phyloP scores from a whole-genome alignment of 1,284 basidiomycete species.

The Heterobasidion parviporum region DNA sequence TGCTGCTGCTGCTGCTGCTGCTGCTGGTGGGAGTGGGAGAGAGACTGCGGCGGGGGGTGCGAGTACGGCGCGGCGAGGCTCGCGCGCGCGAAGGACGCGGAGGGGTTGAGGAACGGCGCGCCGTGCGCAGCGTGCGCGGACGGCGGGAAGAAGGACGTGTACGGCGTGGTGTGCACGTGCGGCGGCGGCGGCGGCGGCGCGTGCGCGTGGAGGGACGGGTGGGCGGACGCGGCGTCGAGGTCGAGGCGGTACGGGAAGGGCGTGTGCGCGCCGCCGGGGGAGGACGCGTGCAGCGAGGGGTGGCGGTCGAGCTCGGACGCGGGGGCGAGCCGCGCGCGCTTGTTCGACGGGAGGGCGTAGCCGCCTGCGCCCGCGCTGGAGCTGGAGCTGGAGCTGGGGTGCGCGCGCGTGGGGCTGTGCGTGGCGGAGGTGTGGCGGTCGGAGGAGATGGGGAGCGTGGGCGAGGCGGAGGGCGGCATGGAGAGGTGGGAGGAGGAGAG shows the following conservation, averaged over 20 bases:
- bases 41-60: background rate
- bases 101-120: background rate
- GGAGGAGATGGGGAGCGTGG: slow-evolving; percentile 22
- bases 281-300: slow-evolving; percentile 1
- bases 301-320: background rate
- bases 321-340: slow-evolving; percentile 7
- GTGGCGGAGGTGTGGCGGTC: slow-evolving; percentile 18
- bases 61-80: background rate
- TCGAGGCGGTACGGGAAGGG: background rate
- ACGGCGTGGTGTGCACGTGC: background rate
- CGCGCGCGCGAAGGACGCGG: background rate
- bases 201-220: background rate
- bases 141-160: background rate
- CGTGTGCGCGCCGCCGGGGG: background rate
- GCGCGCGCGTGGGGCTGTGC: slow-evolving; percentile 1
- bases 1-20: background rate
- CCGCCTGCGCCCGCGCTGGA: slow-evolving; percentile 14
- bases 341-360: slow-evolving; percentile 15
- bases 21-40: background rate
- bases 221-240: background rate
- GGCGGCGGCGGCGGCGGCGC: background rate
- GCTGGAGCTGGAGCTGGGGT: slow-evolving; percentile 6
- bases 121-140: background rate
- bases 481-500: slow-evolving; percentile 12
- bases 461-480: slow-evolving; percentile 6